A percentile compares a stretch with the other conserved stretches of the same genome.
Evolutionary conservation across 768 basidiomycete species (phyloP).

Genomic region (Rhizopogon salebrosus): DNA sequence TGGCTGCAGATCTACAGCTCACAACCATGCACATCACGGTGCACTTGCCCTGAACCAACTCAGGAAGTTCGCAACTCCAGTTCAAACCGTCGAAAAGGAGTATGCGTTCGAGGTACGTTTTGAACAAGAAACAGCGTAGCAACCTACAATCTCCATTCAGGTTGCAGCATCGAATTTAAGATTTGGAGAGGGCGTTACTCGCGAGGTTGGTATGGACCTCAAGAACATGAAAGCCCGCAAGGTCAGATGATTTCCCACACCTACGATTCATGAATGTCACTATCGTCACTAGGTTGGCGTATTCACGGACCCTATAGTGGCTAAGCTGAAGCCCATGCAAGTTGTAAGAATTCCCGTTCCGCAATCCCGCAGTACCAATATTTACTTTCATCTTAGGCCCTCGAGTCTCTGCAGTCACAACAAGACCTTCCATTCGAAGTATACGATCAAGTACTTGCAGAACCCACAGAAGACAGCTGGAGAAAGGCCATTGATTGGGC

Average conservation of each 20-base stretch:
- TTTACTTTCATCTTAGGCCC: conserved; percentile 40
- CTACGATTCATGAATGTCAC: conserved; percentile 5
- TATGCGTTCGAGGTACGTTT: conserved; percentile 80
- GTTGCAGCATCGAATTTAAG: conserved; percentile 84
- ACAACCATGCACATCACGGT: conserved; percentile 32
- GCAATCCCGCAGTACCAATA: neutral
- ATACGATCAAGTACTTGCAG: conserved; percentile 76
- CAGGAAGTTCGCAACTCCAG: conserved; percentile 74
- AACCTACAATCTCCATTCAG: conserved; percentile 28
- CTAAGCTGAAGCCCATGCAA: conserved; percentile 77
- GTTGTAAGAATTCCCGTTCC: conserved; percentile 43
- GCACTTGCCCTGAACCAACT: conserved; percentile 48
- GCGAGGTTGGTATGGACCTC: conserved; percentile 89
- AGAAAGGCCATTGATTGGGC: conserved; percentile 86
- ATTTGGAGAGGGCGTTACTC: conserved; percentile 87
- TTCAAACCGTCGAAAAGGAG: conserved; percentile 69
- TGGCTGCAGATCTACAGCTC: conserved; percentile 46
- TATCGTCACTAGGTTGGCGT: conserved; percentile 71
- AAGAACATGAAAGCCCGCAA: conserved; percentile 90
- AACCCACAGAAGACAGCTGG: conserved; percentile 92
- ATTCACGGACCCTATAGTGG: conserved; percentile 87
- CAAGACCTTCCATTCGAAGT: conserved; percentile 74
- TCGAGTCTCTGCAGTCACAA: conserved; percentile 77
- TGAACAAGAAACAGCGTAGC: neutral
- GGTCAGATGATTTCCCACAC: conserved; percentile 33